These are phyloP conservation scores for Aspergillus costaricaensis DNA, from an alignment of 2,329 filamentous ascomycete species.

Conservation along the genomic window DNA sequence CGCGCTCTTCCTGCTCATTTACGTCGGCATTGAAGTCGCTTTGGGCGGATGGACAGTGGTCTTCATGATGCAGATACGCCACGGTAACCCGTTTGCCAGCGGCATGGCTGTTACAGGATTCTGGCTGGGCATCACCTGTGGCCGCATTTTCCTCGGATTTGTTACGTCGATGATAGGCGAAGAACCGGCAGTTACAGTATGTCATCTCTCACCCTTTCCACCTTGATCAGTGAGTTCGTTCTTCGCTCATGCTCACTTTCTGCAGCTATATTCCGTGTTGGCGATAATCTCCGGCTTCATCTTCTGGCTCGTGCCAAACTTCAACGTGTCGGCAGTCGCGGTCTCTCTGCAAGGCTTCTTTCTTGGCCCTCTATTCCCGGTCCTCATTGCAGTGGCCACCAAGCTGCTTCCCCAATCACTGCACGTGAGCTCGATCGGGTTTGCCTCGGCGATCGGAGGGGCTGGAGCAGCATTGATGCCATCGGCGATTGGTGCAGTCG, in stretches of 20 bases:
- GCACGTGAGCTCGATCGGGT: constrained; percentile 79
- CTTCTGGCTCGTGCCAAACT: constrained; percentile 79
- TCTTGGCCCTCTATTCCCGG: constrained; percentile 76
- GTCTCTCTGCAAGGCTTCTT: constrained; percentile 76
- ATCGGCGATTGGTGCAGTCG: constrained; percentile 50
- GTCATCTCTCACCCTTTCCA: neutral
- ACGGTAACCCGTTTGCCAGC: constrained; percentile 68
- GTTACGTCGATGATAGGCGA: constrained; percentile 70
- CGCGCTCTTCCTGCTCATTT: constrained; percentile 71
- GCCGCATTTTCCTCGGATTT: constrained; percentile 72
- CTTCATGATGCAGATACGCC: constrained; percentile 79
- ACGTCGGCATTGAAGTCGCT: constrained; percentile 72
- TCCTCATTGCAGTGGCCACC: constrained; percentile 70
- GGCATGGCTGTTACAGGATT: constrained; percentile 78
- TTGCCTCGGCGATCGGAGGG: constrained; percentile 75
- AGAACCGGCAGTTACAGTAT: constrained; percentile 59
- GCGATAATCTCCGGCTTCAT: constrained; percentile 68
- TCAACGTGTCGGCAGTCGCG: constrained; percentile 71
- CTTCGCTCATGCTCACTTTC: too few relatives aligned
- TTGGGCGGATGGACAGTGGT: constrained; percentile 80
- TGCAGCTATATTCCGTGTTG: constrained; percentile 62
- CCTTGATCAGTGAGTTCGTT: too few relatives aligned
- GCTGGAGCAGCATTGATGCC: constrained; percentile 60
- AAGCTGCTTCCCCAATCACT: constrained; percentile 72
- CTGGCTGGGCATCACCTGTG: constrained; percentile 79